These are phyloP conservation scores for Chaetomiaceae sp. DNA, from an alignment of 2,329 filamentous ascomycete species.

Conservation along the genomic window DNA sequence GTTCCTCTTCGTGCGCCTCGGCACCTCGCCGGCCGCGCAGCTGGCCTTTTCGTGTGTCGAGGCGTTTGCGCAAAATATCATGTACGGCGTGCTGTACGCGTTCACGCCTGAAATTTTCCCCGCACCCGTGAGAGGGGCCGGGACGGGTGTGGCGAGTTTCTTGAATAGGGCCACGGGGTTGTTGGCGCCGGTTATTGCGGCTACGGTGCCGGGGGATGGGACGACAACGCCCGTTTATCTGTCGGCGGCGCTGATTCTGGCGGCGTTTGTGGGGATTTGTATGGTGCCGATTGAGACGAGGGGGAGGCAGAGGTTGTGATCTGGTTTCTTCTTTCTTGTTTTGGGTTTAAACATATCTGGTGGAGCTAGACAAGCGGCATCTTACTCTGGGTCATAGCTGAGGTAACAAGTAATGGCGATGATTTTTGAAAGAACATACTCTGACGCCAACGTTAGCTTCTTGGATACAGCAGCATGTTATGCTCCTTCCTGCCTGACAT, in stretches of 20 bases:
- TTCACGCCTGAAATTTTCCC: constrained; percentile 75
- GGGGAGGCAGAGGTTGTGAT: constrained; percentile 53
- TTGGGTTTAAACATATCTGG: no score
- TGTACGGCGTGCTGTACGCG: constrained; percentile 71
- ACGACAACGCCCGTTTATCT: constrained; percentile 53
- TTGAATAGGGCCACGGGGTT: constrained; percentile 63
- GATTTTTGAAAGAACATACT: no score
- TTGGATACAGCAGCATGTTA: no score
- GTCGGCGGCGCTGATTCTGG: constrained; percentile 49
- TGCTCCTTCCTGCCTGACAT: no score
- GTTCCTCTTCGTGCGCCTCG: constrained; percentile 59
- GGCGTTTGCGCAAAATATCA: constrained; percentile 68
- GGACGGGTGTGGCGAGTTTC: constrained; percentile 65
- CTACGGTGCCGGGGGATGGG: constrained; percentile 52
- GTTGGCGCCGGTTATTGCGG: constrained; percentile 62
- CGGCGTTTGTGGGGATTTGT: constrained; percentile 54
- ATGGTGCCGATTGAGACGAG: constrained; percentile 58
- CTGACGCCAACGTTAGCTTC: no score
- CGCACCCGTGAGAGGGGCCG: constrained; percentile 63
- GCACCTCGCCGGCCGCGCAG: constrained; percentile 50
- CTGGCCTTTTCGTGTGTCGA: constrained; percentile 62
- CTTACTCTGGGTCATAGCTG: no score
- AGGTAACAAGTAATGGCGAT: no score
- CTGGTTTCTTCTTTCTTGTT: no score
- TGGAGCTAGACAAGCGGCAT: no score